Base-by-base conservation (phyloP, 352 stramenopile species). In the Pythium rishiriense region DNA sequence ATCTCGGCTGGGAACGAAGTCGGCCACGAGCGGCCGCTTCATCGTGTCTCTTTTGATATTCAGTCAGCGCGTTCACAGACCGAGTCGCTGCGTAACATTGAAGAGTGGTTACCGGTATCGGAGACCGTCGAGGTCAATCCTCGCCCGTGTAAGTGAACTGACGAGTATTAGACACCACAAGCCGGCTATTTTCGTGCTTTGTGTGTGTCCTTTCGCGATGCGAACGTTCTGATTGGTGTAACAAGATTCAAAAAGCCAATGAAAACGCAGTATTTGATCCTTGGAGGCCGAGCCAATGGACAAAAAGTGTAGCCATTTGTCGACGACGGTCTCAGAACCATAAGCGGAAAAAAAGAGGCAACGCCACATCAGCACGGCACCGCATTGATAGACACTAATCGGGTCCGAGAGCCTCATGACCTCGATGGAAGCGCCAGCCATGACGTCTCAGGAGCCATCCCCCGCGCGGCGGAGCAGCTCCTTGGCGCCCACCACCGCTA, bases 271-370 rank as follows among this genome's bases (percentile, higher is more conserved):
- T 14, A 39, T 39, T 14, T 14, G 17, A 39, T 39, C 33, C 11
- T 21, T 42, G 14, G 55, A 62, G 55, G 55, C 21, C 26, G 19
- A 22, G 28, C 55, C 55, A 62, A 62, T 62, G 25, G 24, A 7
- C 12, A 22, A 6, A 21, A 39, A 54, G 26, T 37, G 49, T 56
- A 56, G 49, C 49, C 49, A 56, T 45, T 6, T 56, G n/a, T n/a
- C n/a, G n/a, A n/a, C 9, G 37, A 43, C 14, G 14, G 37, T 43
- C 1, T 43, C 49, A 56, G 49, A 56, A 56, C 29, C 28, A 11
- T 4, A 48, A 48, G 42, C 3, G 33, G 10, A 14, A 39, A 9
- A 10, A 12, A 39, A n/a, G n/a, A n/a, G n/a, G n/a, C n/a, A n/a
- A n/a, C n/a, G n/a, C n/a, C n/a, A n/a, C n/a, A n/a, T n/a, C n/a